phyloP scores from a whole-genome alignment of 495 filamentous ascomycete genomes.

The Patellaria atrata region DNA sequence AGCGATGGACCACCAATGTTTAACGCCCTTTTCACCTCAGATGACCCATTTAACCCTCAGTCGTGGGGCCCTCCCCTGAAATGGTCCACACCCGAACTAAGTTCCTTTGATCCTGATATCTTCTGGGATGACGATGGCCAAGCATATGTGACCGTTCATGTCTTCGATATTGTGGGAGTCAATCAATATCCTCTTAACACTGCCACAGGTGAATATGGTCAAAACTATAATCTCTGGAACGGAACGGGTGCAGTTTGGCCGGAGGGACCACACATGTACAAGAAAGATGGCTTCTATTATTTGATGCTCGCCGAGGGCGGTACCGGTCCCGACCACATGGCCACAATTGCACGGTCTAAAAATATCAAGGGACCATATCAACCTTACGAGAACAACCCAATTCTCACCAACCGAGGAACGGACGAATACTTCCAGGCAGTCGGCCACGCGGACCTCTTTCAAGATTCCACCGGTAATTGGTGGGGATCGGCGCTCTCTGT shows the following conservation, averaged over 20 bases:
- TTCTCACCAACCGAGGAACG: constrained; percentile 32
- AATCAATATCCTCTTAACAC: constrained; percentile 40
- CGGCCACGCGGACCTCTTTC: constrained; percentile 34
- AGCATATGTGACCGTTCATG: too few relatives aligned
- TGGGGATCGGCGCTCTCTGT: constrained; percentile 39
- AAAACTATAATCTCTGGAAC: constrained; percentile 42
- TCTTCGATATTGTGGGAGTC: too few relatives aligned
- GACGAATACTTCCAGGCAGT: constrained; percentile 36
- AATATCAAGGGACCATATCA: constrained; percentile 46
- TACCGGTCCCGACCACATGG: constrained; percentile 42
- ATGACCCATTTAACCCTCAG: constrained; percentile 36
- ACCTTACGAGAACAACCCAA: constrained; percentile 16
- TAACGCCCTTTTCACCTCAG: too few relatives aligned
- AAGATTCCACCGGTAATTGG: constrained; percentile 38
- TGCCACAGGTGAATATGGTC: constrained; percentile 32
- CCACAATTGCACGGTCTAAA: constrained; percentile 37
- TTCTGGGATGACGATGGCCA: constrained; percentile 43
- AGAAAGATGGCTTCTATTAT: constrained; percentile 42
- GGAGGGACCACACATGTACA: constrained; percentile 49
- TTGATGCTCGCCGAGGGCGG: constrained; percentile 48
- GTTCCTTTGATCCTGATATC: constrained; percentile 42
- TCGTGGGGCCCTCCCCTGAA: constrained; percentile 42
- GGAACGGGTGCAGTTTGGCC: constrained; percentile 37
- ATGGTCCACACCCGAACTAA: too few relatives aligned
- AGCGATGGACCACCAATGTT: too few relatives aligned